phyloP scores from a whole-genome alignment of 257 asterid genomes.

The Ballota nigra region DNA sequence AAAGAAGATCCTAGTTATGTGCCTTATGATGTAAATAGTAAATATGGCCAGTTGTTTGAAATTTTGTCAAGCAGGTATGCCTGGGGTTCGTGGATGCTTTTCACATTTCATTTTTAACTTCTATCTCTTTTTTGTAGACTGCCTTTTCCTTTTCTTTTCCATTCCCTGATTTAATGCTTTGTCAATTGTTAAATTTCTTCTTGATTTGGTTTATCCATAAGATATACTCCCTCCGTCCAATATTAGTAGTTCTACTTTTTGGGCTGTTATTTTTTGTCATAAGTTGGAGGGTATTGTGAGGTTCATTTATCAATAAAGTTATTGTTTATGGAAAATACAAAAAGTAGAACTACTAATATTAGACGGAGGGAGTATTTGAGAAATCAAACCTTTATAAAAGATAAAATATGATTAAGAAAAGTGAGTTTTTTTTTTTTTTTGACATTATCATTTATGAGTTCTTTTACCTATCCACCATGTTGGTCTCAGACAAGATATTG shows the following conservation, averaged over 20 bases:
- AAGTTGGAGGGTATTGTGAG: too few species aligned
- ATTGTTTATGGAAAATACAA: too few species aligned
- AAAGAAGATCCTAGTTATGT: conserved; percentile 74
- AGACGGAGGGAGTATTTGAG: too few species aligned
- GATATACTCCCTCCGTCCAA: too few species aligned
- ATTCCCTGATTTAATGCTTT: conserved; percentile 2
- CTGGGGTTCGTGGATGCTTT: conserved; percentile 11
- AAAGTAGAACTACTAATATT: too few species aligned
- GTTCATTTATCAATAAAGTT: too few species aligned
- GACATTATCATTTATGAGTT: neutral
- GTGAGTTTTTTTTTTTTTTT: neutral
- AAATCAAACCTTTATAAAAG: neutral
- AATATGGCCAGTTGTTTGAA: conserved; percentile 76
- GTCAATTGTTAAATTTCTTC: neutral
- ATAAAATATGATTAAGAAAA: neutral
- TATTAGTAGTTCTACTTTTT: too few species aligned
- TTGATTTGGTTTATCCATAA: neutral
- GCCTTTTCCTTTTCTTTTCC: conserved; percentile 4
- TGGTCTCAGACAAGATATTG: conserved; percentile 11
- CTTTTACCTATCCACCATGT: neutral
- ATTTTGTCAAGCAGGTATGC: conserved; percentile 72
- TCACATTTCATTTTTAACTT: conserved; percentile 15
- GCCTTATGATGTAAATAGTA: conserved; percentile 74
- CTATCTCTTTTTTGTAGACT: conserved; percentile 1
- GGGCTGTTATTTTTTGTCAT: too few species aligned